Evolutionary conservation across 805 yeast species (phyloP).

Genomic region (Candida easanensis): DNA sequence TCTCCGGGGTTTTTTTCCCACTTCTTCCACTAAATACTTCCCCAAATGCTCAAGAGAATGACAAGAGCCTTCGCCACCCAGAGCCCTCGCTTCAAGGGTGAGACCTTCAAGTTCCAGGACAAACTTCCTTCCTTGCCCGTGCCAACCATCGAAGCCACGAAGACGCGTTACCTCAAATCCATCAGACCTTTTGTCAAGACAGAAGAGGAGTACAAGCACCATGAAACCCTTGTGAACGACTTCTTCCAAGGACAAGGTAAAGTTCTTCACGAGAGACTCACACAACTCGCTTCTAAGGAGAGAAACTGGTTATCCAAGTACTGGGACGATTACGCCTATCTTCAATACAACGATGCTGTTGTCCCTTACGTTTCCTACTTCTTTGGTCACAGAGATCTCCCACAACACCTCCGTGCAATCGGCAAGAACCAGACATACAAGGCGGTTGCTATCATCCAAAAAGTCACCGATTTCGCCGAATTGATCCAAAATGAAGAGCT

Average conservation of each 20-base stretch:
- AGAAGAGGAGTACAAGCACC: constrained; percentile 48
- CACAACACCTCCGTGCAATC: constrained; percentile 37
- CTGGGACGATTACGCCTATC: constrained; percentile 94
- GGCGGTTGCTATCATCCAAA: constrained; percentile 70
- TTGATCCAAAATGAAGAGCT: constrained; percentile 67
- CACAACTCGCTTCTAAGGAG: constrained; percentile 37
- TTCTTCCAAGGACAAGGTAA: constrained; percentile 70
- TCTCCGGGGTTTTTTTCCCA: no score
- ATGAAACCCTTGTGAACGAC: constrained; percentile 57
- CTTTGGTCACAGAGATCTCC: constrained; percentile 71
- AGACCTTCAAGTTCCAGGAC: constrained; percentile 68
- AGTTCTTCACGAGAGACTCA: constrained; percentile 63
- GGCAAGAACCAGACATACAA: constrained; percentile 66
- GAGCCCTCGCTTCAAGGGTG: constrained; percentile 46
- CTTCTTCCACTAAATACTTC: no score
- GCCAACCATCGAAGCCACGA: constrained; percentile 73
- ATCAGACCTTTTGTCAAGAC: constrained; percentile 64
- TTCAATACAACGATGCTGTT: constrained; percentile 90
- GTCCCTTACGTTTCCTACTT: constrained; percentile 92
- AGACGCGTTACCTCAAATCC: constrained; percentile 64
- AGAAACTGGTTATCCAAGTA: constrained; percentile 89
- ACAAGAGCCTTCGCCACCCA: constrained; percentile 24
- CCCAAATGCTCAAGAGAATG: constrained; percentile 26
- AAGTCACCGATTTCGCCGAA: constrained; percentile 65
- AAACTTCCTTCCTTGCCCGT: constrained; percentile 84